Conservation (phyloP, 495 filamentous ascomycete genomes). For the Halenospora varia region DNA sequence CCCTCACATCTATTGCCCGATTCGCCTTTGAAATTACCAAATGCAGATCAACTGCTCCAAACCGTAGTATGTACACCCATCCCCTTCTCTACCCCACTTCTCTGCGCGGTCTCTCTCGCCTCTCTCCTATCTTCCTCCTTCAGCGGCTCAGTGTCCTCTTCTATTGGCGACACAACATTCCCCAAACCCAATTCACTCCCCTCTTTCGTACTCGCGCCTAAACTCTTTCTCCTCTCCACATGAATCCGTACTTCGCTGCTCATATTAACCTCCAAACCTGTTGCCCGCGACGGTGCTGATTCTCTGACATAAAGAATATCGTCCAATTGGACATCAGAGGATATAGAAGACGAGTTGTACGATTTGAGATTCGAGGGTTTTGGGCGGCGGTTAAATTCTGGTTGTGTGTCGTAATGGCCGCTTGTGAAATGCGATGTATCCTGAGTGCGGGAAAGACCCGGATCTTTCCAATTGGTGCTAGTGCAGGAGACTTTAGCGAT, state of each 20-base stretch:
- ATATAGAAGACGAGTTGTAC: too few species aligned
- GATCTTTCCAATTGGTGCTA: background rate
- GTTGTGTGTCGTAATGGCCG: background rate
- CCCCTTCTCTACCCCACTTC: too few species aligned
- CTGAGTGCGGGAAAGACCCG: background rate
- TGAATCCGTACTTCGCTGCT: background rate
- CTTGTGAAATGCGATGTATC: background rate
- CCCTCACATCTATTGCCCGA: too few species aligned
- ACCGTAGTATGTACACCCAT: too few species aligned
- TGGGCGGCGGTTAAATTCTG: too few species aligned
- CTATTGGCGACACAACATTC: background rate
- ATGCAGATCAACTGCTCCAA: too few species aligned
- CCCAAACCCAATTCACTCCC: background rate
- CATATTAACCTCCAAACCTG: background rate
- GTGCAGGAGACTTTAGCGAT: background rate
- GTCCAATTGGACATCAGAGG: background rate
- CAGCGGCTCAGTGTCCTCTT: background rate
- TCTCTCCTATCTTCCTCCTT: background rate
- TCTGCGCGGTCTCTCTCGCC: too few species aligned
- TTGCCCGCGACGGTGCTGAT: too few species aligned
- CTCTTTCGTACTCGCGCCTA: background rate
- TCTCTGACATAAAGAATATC: background rate
- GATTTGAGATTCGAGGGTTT: background rate
- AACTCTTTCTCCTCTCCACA: background rate
- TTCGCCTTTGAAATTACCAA: too few species aligned